Percentiles rank a stretch among this genome's conserved stretches.
Conservation (phyloP, 2,329 filamentous ascomycete genomes). For the Talaromyces sp. region DNA sequence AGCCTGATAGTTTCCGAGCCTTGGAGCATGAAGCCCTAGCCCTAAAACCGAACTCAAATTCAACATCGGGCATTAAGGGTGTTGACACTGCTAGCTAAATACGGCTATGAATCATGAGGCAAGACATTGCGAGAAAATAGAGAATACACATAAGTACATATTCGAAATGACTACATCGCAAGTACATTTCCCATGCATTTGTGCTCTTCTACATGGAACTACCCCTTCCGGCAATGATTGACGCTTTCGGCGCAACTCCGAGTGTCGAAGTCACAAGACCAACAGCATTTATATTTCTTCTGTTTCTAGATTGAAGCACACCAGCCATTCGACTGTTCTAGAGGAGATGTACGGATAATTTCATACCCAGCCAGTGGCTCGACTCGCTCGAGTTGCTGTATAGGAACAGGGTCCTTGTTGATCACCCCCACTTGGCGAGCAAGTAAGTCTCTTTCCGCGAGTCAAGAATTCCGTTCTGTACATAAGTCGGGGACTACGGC, state of each 20-base stretch:
- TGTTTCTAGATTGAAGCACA: background rate
- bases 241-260: slow-evolving; percentile 14
- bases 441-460: background rate
- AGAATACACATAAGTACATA: background rate
- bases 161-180: background rate
- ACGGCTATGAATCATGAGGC: background rate
- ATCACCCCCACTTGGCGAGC: background rate
- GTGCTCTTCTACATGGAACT: background rate
- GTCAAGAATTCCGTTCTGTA: background rate
- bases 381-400: background rate
- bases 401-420: background rate
- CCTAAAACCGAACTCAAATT: background rate
- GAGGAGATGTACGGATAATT: background rate
- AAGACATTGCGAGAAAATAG: background rate
- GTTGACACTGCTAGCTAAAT: background rate
- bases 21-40: background rate
- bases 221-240: slow-evolving; percentile 7
- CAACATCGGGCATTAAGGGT: background rate
- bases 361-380: background rate
- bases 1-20: background rate
- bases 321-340: background rate
- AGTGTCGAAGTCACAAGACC: background rate
- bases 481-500: background rate
- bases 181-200: background rate
- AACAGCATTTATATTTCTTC: background rate